These are phyloP conservation scores for Evansstolkia leycettana DNA, from an alignment of 495 filamentous ascomycete species.

Conservation along the genomic window DNA sequence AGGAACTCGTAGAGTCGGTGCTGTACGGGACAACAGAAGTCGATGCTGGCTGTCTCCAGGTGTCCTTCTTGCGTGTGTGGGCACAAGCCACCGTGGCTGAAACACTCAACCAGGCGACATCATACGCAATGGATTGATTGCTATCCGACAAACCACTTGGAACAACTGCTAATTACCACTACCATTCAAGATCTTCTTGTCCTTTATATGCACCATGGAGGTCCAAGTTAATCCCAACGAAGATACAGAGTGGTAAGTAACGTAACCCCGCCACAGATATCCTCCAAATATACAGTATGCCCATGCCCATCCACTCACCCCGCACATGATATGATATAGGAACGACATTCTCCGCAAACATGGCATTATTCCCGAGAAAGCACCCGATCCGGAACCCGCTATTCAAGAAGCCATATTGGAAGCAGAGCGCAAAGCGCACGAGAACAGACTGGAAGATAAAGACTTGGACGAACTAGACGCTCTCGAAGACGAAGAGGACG, in stretches of 20 bases:
- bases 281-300: neutral
- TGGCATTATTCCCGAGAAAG: slow-evolving; percentile 90
- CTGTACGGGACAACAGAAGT: too few relatives aligned
- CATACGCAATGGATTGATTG: too few relatives aligned
- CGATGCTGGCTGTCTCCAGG: slow-evolving; percentile 22
- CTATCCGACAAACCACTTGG: too few relatives aligned
- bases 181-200: neutral
- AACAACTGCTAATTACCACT: too few relatives aligned
- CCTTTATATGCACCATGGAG: slow-evolving; percentile 43
- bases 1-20: too few relatives aligned
- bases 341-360: slow-evolving; percentile 98
- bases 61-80: slow-evolving; percentile 37
- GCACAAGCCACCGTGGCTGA: slow-evolving; percentile 20
- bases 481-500: slow-evolving; percentile 91
- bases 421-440: slow-evolving; percentile 67
- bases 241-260: slow-evolving; percentile 95
- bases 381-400: slow-evolving; percentile 81
- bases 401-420: slow-evolving; percentile 91
- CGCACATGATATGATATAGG: too few relatives aligned
- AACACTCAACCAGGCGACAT: slow-evolving; percentile 37
- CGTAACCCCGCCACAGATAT: neutral
- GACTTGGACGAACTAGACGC: slow-evolving; percentile 87
- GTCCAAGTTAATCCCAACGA: slow-evolving; percentile 93
- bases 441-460: slow-evolving; percentile 86
- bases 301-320: neutral